phyloP scores from a whole-genome alignment of 306 rosid species.

The Cyamopsis tetragonoloba region DNA sequence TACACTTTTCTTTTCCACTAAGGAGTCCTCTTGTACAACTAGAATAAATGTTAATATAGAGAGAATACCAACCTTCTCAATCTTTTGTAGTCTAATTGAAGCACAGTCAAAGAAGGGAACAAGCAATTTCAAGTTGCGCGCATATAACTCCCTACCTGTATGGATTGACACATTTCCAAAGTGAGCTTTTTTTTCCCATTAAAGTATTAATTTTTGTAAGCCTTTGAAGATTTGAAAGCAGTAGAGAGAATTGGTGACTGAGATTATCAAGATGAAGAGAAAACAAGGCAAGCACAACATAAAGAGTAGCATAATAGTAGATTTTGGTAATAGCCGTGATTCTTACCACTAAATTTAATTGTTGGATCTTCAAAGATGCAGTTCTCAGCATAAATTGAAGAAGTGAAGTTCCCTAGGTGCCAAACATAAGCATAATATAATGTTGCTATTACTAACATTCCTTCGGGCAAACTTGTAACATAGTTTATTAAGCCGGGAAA shows the following conservation, averaged over 20 bases:
- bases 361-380: conserved; percentile 93
- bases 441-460: not conserved
- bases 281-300: not conserved
- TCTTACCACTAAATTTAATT: conserved; percentile 67
- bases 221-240: not conserved
- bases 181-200: not conserved
- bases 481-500: too few relatives aligned
- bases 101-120: conserved; percentile 85
- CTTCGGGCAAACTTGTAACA: too few relatives aligned
- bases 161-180: conserved; percentile 5
- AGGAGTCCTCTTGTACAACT: not conserved
- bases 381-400: conserved; percentile 60
- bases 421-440: not conserved
- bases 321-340: not conserved
- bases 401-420: conserved; percentile 64
- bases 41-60: conserved; percentile 17
- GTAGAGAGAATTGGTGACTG: not conserved
- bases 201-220: not conserved
- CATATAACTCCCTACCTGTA: conserved; percentile 81
- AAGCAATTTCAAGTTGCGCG: conserved; percentile 89
- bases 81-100: conserved; percentile 59
- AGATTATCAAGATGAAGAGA: not conserved
- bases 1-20: not conserved
- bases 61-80: conserved; percentile 57
- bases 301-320: not conserved